A percentile compares a stretch with the other conserved stretches of the same genome.
Conservation (phyloP, 2,329 filamentous ascomycete genomes). For the Aureobasidium sp. region DNA sequence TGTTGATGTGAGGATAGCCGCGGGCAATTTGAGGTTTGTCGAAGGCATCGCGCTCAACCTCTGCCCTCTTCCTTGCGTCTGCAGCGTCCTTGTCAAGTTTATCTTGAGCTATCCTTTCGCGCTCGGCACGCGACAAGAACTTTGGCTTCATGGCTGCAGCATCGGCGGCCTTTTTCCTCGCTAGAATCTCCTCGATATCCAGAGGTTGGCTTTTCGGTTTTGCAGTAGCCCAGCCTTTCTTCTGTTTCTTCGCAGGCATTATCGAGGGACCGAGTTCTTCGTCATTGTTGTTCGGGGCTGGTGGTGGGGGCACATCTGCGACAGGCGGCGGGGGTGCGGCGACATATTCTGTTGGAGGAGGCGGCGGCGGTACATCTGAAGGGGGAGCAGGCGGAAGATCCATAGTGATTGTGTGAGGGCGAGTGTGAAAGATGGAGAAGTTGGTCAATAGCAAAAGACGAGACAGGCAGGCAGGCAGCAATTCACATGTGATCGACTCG, state of each 20-base stretch:
- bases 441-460: not conserved
- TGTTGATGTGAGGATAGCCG: slow-evolving; percentile 20
- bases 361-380: slow-evolving; percentile 26
- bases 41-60: slow-evolving; percentile 38
- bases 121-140: slow-evolving; percentile 85
- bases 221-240: slow-evolving; percentile 45
- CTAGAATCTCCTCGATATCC: slow-evolving; percentile 86
- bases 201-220: slow-evolving; percentile 59
- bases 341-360: slow-evolving; percentile 27
- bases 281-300: slow-evolving; percentile 16
- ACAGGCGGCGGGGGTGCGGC: slow-evolving; percentile 28
- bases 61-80: slow-evolving; percentile 61
- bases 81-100: slow-evolving; percentile 79
- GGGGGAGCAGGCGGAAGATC: slow-evolving; percentile 28
- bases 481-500: slow-evolving; percentile 16
- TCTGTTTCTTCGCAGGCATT: slow-evolving; percentile 45
- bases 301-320: slow-evolving; percentile 22
- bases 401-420: not conserved
- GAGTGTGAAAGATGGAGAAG: not conserved
- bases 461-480: not conserved
- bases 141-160: slow-evolving; percentile 88
- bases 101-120: slow-evolving; percentile 82
- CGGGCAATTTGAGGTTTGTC: slow-evolving; percentile 23
- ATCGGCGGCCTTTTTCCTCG: slow-evolving; percentile 87
- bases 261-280: slow-evolving; percentile 20